These are phyloP conservation scores for Plasmopara muralis DNA, from an alignment of 352 stramenopile species.

Conservation along the genomic window DNA sequence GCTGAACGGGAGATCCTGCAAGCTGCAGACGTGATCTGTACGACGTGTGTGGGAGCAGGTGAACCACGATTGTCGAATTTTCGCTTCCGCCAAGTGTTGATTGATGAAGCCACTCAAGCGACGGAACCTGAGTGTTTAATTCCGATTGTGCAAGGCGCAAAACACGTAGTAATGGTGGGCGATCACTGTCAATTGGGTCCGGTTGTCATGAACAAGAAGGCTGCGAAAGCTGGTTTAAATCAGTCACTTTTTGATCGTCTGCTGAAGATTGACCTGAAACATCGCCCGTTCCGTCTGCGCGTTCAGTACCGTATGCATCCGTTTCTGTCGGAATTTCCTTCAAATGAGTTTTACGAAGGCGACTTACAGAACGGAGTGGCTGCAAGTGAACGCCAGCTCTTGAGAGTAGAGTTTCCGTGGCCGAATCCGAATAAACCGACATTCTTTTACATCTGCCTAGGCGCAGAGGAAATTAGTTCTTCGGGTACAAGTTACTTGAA, in stretches of 20 bases:
- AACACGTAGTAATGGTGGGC: constrained; percentile 99
- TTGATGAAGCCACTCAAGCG: constrained; percentile 99
- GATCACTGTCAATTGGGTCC: constrained; percentile 98
- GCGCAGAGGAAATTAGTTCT: constrained; percentile 97
- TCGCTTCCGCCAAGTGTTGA: constrained; percentile 97
- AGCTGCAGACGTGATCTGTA: constrained; percentile 99
- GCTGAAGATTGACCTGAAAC: constrained; percentile 81
- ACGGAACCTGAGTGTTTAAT: constrained; percentile 99
- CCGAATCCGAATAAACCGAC: constrained; percentile 96
- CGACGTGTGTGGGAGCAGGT: constrained; percentile 96
- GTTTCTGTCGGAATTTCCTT: constrained; percentile 97
- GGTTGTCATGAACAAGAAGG: constrained; percentile 99
- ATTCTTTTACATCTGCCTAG: constrained; percentile 95
- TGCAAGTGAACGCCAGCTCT: constrained; percentile 88
- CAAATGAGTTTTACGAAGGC: constrained; percentile 99
- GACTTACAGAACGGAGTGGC: constrained; percentile 98
- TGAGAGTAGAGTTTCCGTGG: constrained; percentile 94
- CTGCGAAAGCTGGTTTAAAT: constrained; percentile 94
- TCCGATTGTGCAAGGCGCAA: constrained; percentile 96
- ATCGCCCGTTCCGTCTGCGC: constrained; percentile 94
- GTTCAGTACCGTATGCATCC: constrained; percentile 99
- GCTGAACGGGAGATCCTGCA: constrained; percentile 96
- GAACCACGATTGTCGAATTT: constrained; percentile 98
- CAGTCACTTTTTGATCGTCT: constrained; percentile 98
- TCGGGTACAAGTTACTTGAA: constrained; percentile 99